These are phyloP conservation scores for Schizophyllum commune DNA, from an alignment of 1,284 basidiomycete genomes.

Conservation along the genomic window DNA sequence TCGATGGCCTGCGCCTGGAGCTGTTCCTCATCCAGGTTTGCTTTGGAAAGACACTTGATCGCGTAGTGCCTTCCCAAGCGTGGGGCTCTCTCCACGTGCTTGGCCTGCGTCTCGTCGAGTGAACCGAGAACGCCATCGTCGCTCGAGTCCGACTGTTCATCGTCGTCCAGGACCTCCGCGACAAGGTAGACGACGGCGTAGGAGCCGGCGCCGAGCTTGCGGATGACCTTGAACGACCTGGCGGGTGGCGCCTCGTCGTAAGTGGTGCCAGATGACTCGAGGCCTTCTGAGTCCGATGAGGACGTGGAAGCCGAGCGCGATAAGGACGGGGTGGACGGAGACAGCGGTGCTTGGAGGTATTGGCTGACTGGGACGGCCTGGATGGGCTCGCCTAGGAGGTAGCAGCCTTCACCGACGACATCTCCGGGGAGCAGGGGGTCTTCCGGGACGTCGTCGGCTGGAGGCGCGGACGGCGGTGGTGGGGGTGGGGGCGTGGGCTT, in stretches of 20 bases:
- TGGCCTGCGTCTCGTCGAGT: conserved; percentile 45
- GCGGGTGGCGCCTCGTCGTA: conserved; percentile 33
- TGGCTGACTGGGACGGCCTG: conserved; percentile 37
- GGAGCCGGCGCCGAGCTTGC: conserved; percentile 79
- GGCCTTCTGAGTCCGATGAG: conserved; percentile 18
- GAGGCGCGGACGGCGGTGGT: conserved; percentile 36
- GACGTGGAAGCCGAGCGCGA: conserved; percentile 9
- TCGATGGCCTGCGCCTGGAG: conserved; percentile 85
- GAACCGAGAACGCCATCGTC: conserved; percentile 52
- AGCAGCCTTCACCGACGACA: conserved; percentile 55
- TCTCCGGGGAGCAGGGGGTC: conserved; percentile 68
- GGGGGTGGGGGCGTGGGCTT: conserved; percentile 18
- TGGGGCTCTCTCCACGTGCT: conserved; percentile 12
- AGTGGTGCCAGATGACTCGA: conserved; percentile 15
- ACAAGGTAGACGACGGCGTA: conserved; percentile 95
- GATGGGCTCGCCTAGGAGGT: conserved; percentile 57
- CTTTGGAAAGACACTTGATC: conserved; percentile 93
- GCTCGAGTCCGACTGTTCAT: conserved; percentile 39
- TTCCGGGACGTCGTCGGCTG: conserved; percentile 27
- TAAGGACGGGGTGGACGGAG: not conserved
- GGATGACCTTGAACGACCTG: conserved; percentile 74
- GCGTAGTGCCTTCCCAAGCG: conserved; percentile 76
- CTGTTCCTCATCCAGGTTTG: conserved; percentile 82
- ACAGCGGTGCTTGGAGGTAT: conserved; percentile 1
- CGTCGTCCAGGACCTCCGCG: conserved; percentile 61